Conservation (phyloP, 306 rosid genomes). For the Herpetospermum pedunculosum region DNA sequence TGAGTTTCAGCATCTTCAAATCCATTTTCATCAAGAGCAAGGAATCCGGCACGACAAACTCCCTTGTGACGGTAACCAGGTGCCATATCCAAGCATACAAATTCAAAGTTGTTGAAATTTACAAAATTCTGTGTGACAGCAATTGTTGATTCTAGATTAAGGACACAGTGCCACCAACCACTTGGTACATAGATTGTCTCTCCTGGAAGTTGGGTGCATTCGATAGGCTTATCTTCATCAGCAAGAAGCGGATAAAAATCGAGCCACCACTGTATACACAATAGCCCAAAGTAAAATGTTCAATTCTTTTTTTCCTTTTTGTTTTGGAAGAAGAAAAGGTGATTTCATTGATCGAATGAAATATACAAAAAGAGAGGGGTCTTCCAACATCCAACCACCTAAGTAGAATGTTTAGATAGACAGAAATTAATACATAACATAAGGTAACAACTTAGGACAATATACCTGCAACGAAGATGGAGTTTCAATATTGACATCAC, state of each 20-base stretch:
- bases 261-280: constrained; percentile 83
- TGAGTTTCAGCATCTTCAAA: constrained; percentile 34
- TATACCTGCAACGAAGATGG: constrained; percentile 90
- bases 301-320: too few relatives aligned
- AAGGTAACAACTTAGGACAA: constrained; percentile 12
- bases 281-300: constrained; percentile 8
- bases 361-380: background rate
- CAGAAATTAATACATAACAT: constrained; percentile 7
- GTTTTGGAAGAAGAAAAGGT: background rate
- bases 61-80: constrained; percentile 98
- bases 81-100: constrained; percentile 95
- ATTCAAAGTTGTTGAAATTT: constrained; percentile 77
- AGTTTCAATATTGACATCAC: constrained; percentile 74
- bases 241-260: constrained; percentile 97
- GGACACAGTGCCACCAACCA: constrained; percentile 99
- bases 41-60: constrained; percentile 90
- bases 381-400: background rate
- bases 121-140: constrained; percentile 95
- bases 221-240: constrained; percentile 95
- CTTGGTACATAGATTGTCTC: constrained; percentile 96
- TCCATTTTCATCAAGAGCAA: constrained; percentile 61
- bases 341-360: background rate
- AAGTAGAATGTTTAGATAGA: background rate
- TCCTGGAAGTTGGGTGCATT: constrained; percentile 92
- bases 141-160: constrained; percentile 82